Conservation (phyloP, 2,329 filamentous ascomycete species). For the Phaeosphaeriaceae sp. region DNA sequence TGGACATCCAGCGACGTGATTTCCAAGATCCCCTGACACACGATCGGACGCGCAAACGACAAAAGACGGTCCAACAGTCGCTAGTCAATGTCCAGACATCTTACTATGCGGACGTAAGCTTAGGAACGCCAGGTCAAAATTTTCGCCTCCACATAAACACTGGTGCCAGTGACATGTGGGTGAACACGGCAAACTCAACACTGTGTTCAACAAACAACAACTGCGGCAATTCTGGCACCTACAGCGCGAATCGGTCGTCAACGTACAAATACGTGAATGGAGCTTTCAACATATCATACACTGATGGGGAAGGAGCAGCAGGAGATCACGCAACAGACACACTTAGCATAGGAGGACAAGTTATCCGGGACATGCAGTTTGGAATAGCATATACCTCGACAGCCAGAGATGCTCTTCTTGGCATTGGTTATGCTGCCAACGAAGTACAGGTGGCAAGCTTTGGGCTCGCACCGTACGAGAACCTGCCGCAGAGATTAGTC, state of each 20-base stretch:
- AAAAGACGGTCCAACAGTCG: not conserved
- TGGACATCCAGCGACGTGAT: not conserved
- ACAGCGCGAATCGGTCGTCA: not conserved
- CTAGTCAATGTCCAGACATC: not conserved
- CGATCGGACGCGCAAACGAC: not conserved
- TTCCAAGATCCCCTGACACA: not conserved
- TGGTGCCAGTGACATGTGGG: not conserved
- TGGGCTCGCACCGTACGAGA: not conserved
- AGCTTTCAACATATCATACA: not conserved
- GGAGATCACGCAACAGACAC: not conserved
- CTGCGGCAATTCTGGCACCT: not conserved
- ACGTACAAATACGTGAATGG: not conserved
- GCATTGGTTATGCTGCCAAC: not conserved
- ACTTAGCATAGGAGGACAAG: not conserved
- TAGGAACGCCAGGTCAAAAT: not conserved
- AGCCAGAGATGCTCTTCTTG: not conserved
- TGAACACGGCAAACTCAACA: not conserved
- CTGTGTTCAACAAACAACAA: not conserved
- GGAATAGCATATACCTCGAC: not conserved
- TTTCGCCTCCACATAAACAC: not conserved
- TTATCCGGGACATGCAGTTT: not conserved
- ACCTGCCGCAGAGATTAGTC: not conserved
- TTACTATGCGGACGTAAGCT: not conserved
- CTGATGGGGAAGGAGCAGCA: not conserved
- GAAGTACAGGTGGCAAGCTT: too few species aligned